Conservation (phyloP, 2,329 filamentous ascomycete species). For the Colletotrichum higginsianum region DNA sequence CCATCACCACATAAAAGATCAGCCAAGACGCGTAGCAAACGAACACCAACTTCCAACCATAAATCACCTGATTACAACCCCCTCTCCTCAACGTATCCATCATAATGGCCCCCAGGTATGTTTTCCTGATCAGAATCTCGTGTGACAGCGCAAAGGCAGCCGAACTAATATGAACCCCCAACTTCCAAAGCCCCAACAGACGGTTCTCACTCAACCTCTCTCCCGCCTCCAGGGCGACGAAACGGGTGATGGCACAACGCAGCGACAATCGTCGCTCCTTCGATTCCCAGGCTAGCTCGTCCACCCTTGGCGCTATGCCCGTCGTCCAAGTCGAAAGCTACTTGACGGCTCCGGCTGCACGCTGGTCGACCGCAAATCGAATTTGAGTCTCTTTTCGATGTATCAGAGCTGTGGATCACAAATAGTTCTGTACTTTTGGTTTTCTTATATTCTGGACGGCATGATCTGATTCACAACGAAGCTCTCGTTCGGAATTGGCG, state of each 20-base stretch:
- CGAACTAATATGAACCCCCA: not conserved
- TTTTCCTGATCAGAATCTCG: not conserved
- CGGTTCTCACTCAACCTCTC: slow-evolving; percentile 34
- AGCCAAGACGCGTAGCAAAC: not conserved
- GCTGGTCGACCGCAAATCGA: slow-evolving; percentile 33
- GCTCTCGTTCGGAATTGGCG: not conserved
- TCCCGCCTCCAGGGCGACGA: slow-evolving; percentile 31
- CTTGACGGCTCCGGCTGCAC: slow-evolving; percentile 24
- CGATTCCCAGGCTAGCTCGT: slow-evolving; percentile 35
- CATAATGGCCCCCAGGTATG: slow-evolving; percentile 35
- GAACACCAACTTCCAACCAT: not conserved
- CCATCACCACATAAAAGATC: not conserved
- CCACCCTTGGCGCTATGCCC: slow-evolving; percentile 30
- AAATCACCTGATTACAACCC: not conserved
- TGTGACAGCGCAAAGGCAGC: not conserved
- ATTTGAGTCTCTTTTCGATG: not conserved
- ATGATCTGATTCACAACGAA: too few species aligned
- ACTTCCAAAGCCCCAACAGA: slow-evolving; percentile 17
- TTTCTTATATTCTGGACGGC: not conserved
- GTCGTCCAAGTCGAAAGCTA: slow-evolving; percentile 33
- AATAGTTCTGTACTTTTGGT: too few species aligned
- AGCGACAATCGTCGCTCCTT: slow-evolving; percentile 24
- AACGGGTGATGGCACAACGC: slow-evolving; percentile 24
- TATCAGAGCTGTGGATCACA: too few species aligned
- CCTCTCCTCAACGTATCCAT: not conserved